Conservation (phyloP, 768 basidiomycete species). For the Lentinula edodes region DNA sequence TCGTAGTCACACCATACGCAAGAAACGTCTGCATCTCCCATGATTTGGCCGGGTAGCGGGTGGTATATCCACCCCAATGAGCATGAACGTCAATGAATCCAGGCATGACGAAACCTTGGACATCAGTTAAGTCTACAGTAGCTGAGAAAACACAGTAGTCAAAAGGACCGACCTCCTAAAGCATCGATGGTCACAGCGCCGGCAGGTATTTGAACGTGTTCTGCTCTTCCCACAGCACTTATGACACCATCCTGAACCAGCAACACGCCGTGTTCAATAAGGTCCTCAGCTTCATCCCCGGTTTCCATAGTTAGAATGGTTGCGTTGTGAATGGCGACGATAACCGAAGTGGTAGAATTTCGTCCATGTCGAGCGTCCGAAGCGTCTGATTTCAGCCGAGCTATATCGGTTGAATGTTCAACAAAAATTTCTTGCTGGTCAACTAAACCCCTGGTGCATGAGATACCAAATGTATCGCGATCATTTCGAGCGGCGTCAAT, state of each 20-base stretch:
- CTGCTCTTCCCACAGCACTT: conserved; percentile 34
- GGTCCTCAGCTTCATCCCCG: conserved; percentile 39
- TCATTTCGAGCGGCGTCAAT: conserved; percentile 43
- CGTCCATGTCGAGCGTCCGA: conserved; percentile 9
- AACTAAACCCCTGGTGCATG: conserved; percentile 50
- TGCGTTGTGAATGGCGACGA: conserved; percentile 60
- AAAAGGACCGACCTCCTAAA: conserved; percentile 46
- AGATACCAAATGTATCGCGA: conserved; percentile 50
- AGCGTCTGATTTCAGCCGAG: conserved; percentile 52
- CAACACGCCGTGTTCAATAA: conserved; percentile 48
- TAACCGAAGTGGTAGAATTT: conserved; percentile 26
- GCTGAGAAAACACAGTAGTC: neutral
- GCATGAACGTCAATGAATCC: conserved; percentile 77
- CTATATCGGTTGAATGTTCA: conserved; percentile 55
- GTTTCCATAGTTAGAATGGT: conserved; percentile 67
- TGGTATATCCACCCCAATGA: conserved; percentile 56
- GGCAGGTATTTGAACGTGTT: conserved; percentile 25
- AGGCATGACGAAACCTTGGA: conserved; percentile 59
- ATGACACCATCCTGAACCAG: conserved; percentile 55
- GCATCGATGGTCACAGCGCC: conserved; percentile 49
- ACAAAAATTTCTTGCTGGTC: conserved; percentile 53
- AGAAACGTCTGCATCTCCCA: conserved; percentile 77
- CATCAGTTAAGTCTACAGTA: neutral
- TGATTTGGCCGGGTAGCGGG: conserved; percentile 53
- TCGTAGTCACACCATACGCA: conserved; percentile 69